A percentile compares a stretch with the other conserved stretches of the same genome.
Conservation (phyloP, 345 rosid genomes). For the Sonneratia caseolaris region DNA sequence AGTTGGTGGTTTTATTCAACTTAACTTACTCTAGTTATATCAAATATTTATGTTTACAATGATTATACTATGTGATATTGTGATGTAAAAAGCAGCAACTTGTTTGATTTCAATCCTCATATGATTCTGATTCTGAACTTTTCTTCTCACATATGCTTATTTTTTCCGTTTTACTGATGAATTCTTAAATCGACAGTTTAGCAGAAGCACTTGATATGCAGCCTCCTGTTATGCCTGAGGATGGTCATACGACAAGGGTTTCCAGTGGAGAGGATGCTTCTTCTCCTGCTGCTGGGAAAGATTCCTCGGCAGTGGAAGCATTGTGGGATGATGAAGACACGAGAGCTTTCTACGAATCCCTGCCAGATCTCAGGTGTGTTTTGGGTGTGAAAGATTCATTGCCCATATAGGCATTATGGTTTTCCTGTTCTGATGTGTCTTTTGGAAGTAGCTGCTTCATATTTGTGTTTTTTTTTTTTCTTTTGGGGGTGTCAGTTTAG, state of each 20-base stretch:
- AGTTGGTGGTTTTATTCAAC: constrained; percentile 28
- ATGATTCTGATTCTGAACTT: not conserved
- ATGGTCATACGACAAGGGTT: constrained; percentile 89
- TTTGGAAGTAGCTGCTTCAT: not conserved
- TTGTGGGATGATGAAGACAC: constrained; percentile 99
- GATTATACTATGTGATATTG: not conserved
- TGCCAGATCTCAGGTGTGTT: constrained; percentile 95
- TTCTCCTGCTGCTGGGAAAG: constrained; percentile 65
- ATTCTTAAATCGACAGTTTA: constrained; percentile 38
- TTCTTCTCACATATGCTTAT: not conserved
- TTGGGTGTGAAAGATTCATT: not conserved
- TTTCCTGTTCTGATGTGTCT: not conserved
- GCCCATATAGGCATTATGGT: not conserved
- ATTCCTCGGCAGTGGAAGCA: constrained; percentile 61
- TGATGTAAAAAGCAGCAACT: not conserved
- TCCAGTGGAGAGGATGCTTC: constrained; percentile 76
- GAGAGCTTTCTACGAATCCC: constrained; percentile 84
- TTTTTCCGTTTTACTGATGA: not conserved
- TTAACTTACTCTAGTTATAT: constrained; percentile 1
- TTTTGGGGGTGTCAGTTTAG: not conserved
- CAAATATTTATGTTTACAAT: not conserved
- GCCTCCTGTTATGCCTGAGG: constrained; percentile 97
- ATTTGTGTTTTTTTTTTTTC: not conserved
- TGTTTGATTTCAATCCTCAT: not conserved
- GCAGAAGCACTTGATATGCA: constrained; percentile 99